Evolutionary conservation across 768 basidiomycete species (phyloP).

Genomic region (Lanmaoa pseudosensibilis): DNA sequence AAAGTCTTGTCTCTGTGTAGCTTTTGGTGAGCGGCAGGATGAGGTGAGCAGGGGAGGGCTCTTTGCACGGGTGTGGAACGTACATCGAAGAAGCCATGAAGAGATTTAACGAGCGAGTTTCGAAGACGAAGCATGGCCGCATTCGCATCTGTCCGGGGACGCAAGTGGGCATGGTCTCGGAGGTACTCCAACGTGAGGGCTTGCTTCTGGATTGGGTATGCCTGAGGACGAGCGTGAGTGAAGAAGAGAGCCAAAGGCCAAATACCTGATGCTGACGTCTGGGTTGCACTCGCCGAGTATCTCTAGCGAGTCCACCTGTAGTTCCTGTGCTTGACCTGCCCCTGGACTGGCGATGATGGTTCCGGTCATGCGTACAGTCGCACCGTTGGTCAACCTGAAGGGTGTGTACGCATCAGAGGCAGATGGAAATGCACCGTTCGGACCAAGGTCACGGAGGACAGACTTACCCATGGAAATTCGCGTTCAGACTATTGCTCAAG

Average conservation of each 20-base stretch:
- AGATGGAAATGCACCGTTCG: not conserved
- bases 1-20: slow-evolving; percentile 70
- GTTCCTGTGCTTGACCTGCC: slow-evolving; percentile 50
- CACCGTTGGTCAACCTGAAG: slow-evolving; percentile 51
- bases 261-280: slow-evolving; percentile 39
- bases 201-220: slow-evolving; percentile 93
- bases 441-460: not conserved
- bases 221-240: slow-evolving; percentile 40
- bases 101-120: slow-evolving; percentile 50
- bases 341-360: slow-evolving; percentile 48
- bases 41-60: not conserved
- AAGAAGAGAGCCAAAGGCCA: not conserved
- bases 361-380: slow-evolving; percentile 53
- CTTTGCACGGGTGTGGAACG: slow-evolving; percentile 18
- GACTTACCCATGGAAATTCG: slow-evolving; percentile 21
- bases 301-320: slow-evolving; percentile 47
- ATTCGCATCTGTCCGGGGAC: slow-evolving; percentile 71
- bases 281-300: slow-evolving; percentile 58
- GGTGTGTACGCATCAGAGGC: slow-evolving; percentile 5
- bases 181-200: slow-evolving; percentile 74
- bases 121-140: slow-evolving; percentile 78
- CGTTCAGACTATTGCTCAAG: slow-evolving; percentile 38
- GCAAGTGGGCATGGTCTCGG: slow-evolving; percentile 85
- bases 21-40: slow-evolving; percentile 17
- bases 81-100: slow-evolving; percentile 76